These are phyloP conservation scores for Pleurotus eryngii DNA, from an alignment of 768 basidiomycete species.

Conservation along the genomic window DNA sequence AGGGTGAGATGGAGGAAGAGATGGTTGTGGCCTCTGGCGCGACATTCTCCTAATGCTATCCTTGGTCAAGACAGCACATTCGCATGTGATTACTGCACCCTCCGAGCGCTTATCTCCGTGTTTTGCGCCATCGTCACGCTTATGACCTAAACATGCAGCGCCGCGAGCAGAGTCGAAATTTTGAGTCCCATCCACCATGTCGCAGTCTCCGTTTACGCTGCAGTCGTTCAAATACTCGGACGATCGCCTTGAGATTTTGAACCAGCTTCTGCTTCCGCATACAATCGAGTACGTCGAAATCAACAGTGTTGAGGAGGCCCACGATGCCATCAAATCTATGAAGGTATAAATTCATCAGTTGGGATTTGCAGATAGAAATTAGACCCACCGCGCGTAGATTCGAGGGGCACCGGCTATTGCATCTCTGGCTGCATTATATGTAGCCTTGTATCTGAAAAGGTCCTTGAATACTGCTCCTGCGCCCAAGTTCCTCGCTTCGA, in stretches of 20 bases:
- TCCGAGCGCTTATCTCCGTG: background rate
- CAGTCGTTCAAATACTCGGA: conserved; percentile 38
- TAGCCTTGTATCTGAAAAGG: conserved; percentile 61
- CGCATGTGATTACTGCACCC: conserved; percentile 29
- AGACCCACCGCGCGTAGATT: conserved; percentile 28
- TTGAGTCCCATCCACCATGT: conserved; percentile 14
- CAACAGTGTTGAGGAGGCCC: conserved; percentile 75
- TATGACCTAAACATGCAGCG: background rate
- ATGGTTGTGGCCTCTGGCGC: background rate
- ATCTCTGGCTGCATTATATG: conserved; percentile 80
- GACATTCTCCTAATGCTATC: background rate
- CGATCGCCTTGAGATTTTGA: conserved; percentile 73
- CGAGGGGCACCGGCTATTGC: conserved; percentile 96
- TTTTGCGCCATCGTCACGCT: background rate
- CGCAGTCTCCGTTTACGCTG: conserved; percentile 20
- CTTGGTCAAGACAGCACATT: background rate
- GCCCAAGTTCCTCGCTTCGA: conserved; percentile 56
- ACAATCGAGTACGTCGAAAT: conserved; percentile 63
- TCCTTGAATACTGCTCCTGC: conserved; percentile 42
- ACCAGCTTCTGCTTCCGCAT: conserved; percentile 86
- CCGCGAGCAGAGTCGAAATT: too few species aligned
- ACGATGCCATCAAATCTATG: conserved; percentile 95
- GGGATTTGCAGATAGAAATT: background rate
- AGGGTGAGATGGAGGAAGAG: background rate
- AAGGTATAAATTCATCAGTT: conserved; percentile 46